phyloP scores from a whole-genome alignment of 495 filamentous ascomycete species.

The Entonaema liquescens region DNA sequence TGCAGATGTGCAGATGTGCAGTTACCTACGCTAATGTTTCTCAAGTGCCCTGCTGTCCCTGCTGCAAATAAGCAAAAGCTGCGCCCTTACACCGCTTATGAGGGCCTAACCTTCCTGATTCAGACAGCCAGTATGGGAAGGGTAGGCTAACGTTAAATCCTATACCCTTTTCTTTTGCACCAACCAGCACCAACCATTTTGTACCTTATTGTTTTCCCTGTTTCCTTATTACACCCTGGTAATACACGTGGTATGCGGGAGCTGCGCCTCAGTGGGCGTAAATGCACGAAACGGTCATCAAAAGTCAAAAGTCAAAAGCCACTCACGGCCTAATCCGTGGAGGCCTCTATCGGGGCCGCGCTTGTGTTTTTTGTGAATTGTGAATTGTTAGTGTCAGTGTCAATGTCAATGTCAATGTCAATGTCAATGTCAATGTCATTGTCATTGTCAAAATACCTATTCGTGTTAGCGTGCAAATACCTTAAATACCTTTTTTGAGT shows the following conservation, averaged over 20 bases:
- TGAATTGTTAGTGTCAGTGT: not conserved
- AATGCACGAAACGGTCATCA: constrained; percentile 26
- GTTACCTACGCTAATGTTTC: constrained; percentile 5
- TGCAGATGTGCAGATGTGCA: not conserved
- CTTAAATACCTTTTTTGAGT: not conserved
- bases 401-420: not conserved
- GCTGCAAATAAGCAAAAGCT: constrained; percentile 22
- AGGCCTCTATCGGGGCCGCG: constrained; percentile 31
- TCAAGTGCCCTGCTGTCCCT: not conserved
- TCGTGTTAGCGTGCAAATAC: not conserved
- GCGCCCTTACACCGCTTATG: constrained; percentile 36
- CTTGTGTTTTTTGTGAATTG: constrained; percentile 1
- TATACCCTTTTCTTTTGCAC: not conserved
- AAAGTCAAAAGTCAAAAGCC: no score
- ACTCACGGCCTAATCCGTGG: constrained; percentile 30
- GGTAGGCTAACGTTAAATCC: not conserved
- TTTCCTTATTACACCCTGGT: constrained; percentile 4
- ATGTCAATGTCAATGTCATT: not conserved
- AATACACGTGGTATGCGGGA: constrained; percentile 35
- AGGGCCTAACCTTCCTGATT: not conserved
- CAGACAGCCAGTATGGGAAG: not conserved
- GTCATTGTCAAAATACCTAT: not conserved
- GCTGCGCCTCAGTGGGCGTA: constrained; percentile 33
- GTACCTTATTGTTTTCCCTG: not conserved
- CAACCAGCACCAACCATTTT: constrained; percentile 13